Percentiles rank a stretch among this genome's conserved stretches.
phyloP scores from a whole-genome alignment of 2,329 filamentous ascomycete genomes.

The Neocucurbitaria cava region DNA sequence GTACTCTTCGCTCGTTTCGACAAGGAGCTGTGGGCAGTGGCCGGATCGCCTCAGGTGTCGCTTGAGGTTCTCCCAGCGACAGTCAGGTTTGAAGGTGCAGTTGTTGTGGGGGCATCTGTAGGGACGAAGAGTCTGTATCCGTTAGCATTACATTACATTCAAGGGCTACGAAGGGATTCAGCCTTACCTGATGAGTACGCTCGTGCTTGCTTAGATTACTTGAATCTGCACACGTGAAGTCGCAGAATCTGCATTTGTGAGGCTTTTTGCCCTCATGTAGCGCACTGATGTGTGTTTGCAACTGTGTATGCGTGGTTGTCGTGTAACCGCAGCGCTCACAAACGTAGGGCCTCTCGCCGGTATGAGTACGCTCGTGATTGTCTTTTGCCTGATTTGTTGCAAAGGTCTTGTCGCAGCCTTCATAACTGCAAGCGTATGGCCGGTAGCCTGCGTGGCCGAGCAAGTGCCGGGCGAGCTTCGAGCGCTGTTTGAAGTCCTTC shows the following conservation, averaged over 20 bases:
- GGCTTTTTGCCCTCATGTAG: slow-evolving; percentile 47
- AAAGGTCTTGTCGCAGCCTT: slow-evolving; percentile 47
- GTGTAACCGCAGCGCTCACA: slow-evolving; percentile 47
- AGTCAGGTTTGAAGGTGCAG: slow-evolving; percentile 49
- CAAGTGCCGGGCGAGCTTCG: slow-evolving; percentile 47
- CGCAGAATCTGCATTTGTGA: slow-evolving; percentile 48
- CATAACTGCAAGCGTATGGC: slow-evolving; percentile 45
- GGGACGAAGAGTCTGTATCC: slow-evolving; percentile 39
- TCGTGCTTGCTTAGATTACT: slow-evolving; percentile 49
- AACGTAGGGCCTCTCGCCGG: slow-evolving; percentile 45
- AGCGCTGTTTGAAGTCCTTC: slow-evolving; percentile 51
- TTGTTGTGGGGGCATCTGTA: slow-evolving; percentile 46
- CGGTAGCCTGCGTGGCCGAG: slow-evolving; percentile 47
- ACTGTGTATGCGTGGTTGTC: slow-evolving; percentile 49
- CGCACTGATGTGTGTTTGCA: slow-evolving; percentile 48
- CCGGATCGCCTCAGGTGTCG: slow-evolving; percentile 46
- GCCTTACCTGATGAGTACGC: slow-evolving; percentile 43
- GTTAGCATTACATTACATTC: not conserved
- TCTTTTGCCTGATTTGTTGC: slow-evolving; percentile 51
- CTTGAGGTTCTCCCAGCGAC: slow-evolving; percentile 50
- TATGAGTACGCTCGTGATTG: slow-evolving; percentile 49
- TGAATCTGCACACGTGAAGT: slow-evolving; percentile 48
- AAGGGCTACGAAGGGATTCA: not conserved
- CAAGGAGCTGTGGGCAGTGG: slow-evolving; percentile 44
- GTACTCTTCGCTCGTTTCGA: slow-evolving; percentile 42